Evolutionary conservation across 176 grass and related monocot genomes (phyloP), one percentile per base, ranked within the genome.

Genomic region (Eragrostis nindensis): DNA sequence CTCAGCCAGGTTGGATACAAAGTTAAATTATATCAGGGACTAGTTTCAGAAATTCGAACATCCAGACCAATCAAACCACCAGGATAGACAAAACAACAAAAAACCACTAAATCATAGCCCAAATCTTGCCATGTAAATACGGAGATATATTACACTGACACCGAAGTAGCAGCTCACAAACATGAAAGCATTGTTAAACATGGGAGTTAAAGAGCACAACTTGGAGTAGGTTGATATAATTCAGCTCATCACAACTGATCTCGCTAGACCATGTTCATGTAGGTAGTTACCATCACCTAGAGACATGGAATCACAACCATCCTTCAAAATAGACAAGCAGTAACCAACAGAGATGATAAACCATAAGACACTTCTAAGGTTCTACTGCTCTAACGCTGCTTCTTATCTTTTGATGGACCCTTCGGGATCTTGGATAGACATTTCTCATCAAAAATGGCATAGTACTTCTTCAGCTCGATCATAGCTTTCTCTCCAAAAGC

Each of bases 351-450:
- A 70, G 76, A 77, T 45, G 49, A n/a, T 10, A 84, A 64, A 30
- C 60, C 47, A 81, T 68, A 0, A 26, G 43, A 57, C 43, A 13
- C 4, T 65, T 30, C 66, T 14, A 25, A 6, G 14, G 27, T 64
- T 70, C 50, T 76, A 55, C 41, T 3, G n/a, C 36, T 73, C 66
- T 89, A 89, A 21, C 82, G 70, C 74, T 82, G 65, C 78, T 94
- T 94, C 90, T 98, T 98, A 50, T 81, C 86, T 87, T 93, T 98
- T 12, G 73, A 83, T 0, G 71, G 74, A 4, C 85, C 95, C 85
- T 82, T 94, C 0, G 92, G 95, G 83, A 98, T 94, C 85, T 94
- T 98, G 48, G 92, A 90, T 29, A 98, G 78, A 22, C 84, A 98
- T 69, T 98, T 98, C 41, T 91, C 95, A 47, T 98, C 79, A 4